Conservation (phyloP, 1,139 yeast genomes). For the Suhomyces yuchorum region DNA sequence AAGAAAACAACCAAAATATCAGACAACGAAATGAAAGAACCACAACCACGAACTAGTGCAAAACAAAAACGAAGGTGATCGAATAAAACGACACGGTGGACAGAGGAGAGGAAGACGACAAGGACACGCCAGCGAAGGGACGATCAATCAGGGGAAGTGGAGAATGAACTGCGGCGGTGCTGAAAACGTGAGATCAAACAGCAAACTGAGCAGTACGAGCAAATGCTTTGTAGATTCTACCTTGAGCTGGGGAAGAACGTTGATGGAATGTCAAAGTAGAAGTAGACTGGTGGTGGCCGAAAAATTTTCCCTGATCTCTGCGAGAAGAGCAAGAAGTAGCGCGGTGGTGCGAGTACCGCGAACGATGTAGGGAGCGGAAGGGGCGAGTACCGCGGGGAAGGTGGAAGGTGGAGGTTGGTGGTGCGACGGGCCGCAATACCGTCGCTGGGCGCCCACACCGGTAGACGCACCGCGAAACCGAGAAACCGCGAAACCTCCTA, state of each 20-base stretch:
- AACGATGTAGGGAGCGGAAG: background rate
- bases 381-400: background rate
- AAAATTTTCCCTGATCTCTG: slow-evolving; percentile 14
- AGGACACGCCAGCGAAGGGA: background rate
- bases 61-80: slow-evolving; percentile 4
- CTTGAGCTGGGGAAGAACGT: background rate
- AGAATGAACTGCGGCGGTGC: background rate
- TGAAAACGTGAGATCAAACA: background rate
- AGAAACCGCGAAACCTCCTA: too few species aligned
- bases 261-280: background rate
- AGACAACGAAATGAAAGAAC: slow-evolving; percentile 13
- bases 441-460: background rate
- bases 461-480: background rate
- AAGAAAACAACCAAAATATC: slow-evolving; percentile 12
- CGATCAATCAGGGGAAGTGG: background rate
- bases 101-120: background rate
- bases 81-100: slow-evolving; percentile 5
- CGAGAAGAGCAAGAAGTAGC: slow-evolving; percentile 1
- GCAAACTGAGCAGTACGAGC: background rate
- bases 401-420: background rate
- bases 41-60: slow-evolving; percentile 5
- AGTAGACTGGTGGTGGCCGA: slow-evolving; percentile 3
- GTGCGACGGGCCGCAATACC: background rate
- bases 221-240: background rate
- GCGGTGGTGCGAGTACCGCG: slow-evolving; percentile 1